A percentile compares a stretch with the other conserved stretches of the same genome.
Evolutionary conservation across 2,329 filamentous ascomycete species (phyloP).

Genomic region (Aspergillus clavatus): DNA sequence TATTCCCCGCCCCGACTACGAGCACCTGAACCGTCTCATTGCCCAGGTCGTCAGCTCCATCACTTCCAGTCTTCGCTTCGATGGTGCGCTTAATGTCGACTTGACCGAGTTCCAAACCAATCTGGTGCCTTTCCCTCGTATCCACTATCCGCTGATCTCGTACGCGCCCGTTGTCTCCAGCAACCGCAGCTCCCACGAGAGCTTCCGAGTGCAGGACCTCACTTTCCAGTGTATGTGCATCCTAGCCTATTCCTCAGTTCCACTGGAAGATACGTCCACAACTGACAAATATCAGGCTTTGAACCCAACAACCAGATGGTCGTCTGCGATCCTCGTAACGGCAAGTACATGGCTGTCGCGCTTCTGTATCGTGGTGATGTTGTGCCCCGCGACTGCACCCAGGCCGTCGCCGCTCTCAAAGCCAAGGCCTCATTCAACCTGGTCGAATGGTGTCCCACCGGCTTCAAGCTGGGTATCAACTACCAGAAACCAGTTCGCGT

Average conservation of each 20-base stretch:
- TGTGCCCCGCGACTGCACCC: constrained; percentile 57
- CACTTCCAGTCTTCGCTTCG: constrained; percentile 60
- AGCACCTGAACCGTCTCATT: constrained; percentile 62
- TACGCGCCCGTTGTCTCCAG: constrained; percentile 62
- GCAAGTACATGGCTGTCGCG: constrained; percentile 66
- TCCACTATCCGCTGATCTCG: constrained; percentile 63
- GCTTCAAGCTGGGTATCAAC: constrained; percentile 66
- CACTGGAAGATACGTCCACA: background rate
- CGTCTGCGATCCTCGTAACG: constrained; percentile 61
- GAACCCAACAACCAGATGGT: constrained; percentile 68
- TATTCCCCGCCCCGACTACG: constrained; percentile 59
- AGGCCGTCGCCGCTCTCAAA: constrained; percentile 58
- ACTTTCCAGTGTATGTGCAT: constrained; percentile 55
- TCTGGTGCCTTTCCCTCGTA: constrained; percentile 62
- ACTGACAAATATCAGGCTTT: constrained; percentile 45
- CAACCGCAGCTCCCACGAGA: constrained; percentile 76
- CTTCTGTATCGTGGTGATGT: constrained; percentile 64
- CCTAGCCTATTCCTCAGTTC: background rate
- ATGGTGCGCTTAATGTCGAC: constrained; percentile 64
- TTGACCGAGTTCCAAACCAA: constrained; percentile 67
- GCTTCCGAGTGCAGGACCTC: constrained; percentile 76
- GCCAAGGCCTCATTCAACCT: constrained; percentile 61
- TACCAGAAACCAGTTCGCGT: constrained; percentile 55
- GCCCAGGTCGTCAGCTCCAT: constrained; percentile 65
- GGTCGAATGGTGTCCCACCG: constrained; percentile 65